A percentile compares a stretch with the other conserved stretches of the same genome.
These are phyloP conservation scores for Chlamydomonas sphaeroides DNA, from an alignment of 139 green algal genomes.

Conservation along the genomic window DNA sequence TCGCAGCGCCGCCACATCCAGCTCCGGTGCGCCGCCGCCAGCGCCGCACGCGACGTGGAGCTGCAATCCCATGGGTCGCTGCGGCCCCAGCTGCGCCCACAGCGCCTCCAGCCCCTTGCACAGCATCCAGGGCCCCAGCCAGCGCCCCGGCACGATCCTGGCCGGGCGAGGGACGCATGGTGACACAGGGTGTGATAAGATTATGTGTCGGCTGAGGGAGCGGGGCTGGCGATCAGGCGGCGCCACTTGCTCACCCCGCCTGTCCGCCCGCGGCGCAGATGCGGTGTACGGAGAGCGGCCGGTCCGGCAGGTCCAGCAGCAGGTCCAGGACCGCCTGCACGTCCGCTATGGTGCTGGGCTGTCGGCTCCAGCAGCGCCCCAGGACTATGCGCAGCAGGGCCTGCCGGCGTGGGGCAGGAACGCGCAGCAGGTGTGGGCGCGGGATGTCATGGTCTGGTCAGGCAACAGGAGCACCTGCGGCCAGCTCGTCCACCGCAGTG, in stretches of 20 bases:
- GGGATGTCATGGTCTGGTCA: too few species aligned
- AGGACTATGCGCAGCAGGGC: conserved; percentile 67
- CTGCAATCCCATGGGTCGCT: conserved; percentile 50
- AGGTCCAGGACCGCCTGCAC: conserved; percentile 59
- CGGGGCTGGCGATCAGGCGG: too few species aligned
- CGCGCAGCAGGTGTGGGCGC: too few species aligned
- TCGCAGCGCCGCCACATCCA: conserved; percentile 34
- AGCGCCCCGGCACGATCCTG: conserved; percentile 85
- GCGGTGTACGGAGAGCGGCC: conserved; percentile 80
- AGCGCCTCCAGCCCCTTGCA: conserved; percentile 79
- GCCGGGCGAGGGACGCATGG: too few species aligned
- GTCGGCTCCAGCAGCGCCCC: conserved; percentile 58
- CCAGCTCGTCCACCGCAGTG: too few species aligned
- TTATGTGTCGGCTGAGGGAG: too few species aligned
- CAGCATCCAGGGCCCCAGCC: conserved; percentile 90
- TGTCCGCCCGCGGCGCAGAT: conserved; percentile 70
- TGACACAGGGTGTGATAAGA: too few species aligned
- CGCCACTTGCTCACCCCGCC: conserved; percentile 74
- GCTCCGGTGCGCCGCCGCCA: conserved; percentile 80
- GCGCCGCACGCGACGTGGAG: conserved; percentile 75
- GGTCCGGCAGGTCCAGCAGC: conserved; percentile 62
- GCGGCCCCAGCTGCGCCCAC: conserved; percentile 11
- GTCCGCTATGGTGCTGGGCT: background rate
- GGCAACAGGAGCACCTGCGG: too few species aligned
- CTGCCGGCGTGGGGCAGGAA: too few species aligned